Percentiles rank a stretch among this genome's conserved stretches.
These are phyloP conservation scores for Tetracladium setigerum DNA, from an alignment of 495 filamentous ascomycete genomes.

Conservation along the genomic window DNA sequence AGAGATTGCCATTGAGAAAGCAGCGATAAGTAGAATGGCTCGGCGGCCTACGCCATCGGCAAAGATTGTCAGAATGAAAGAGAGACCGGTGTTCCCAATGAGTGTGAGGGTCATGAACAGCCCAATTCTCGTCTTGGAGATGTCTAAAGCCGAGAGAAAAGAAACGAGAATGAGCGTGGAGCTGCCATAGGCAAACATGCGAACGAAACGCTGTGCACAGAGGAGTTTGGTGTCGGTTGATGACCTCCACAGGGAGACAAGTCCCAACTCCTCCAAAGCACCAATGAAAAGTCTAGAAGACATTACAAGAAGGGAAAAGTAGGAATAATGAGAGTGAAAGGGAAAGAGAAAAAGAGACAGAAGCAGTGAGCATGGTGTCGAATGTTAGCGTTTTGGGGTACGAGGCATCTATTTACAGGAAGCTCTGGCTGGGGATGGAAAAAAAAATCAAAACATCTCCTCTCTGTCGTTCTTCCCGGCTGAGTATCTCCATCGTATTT, in stretches of 20 bases:
- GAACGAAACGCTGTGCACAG: constrained; percentile 65
- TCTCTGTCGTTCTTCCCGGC: no score
- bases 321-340: no score
- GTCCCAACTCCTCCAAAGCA: constrained; percentile 28
- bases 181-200: constrained; percentile 73
- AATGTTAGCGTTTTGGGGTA: no score
- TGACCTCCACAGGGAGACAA: constrained; percentile 35
- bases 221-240: constrained; percentile 63
- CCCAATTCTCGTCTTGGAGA: constrained; percentile 64
- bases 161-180: constrained; percentile 70
- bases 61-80: constrained; percentile 64
- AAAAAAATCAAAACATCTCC: no score
- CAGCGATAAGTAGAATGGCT: constrained; percentile 60
- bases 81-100: constrained; percentile 70
- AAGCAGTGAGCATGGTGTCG: no score
- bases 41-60: constrained; percentile 69
- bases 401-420: no score
- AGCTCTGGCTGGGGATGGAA: no score
- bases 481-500: no score
- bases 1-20: constrained; percentile 56
- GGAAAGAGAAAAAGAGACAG: no score
- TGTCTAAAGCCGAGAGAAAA: constrained; percentile 56
- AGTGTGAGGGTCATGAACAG: constrained; percentile 85
- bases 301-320: no score
- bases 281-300: no score